Evolutionary conservation across 2,329 filamentous ascomycete species (phyloP).

Genomic region (Xylaria hypoxylon): DNA sequence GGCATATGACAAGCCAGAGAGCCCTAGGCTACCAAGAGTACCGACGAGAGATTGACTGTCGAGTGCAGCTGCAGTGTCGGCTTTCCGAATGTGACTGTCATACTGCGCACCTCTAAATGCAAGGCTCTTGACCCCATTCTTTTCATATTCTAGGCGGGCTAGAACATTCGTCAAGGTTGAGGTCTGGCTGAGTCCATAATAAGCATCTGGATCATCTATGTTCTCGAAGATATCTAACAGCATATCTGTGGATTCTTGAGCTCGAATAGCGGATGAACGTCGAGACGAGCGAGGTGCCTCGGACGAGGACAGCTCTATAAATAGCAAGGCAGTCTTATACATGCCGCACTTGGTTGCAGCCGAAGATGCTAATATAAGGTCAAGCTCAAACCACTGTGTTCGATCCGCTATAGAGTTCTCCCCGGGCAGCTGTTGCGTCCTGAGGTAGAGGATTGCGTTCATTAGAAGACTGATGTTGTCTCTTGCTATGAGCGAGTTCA

Average conservation of each 20-base stretch:
- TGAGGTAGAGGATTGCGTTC: slow-evolving; percentile 86
- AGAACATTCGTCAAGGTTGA: slow-evolving; percentile 82
- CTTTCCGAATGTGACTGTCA: slow-evolving; percentile 80
- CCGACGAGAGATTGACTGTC: slow-evolving; percentile 79
- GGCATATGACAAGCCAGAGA: slow-evolving; percentile 86
- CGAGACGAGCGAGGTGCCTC: slow-evolving; percentile 65
- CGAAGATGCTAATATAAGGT: slow-evolving; percentile 75
- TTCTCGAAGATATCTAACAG: slow-evolving; percentile 88
- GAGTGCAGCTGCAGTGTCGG: slow-evolving; percentile 63
- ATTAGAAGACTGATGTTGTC: slow-evolving; percentile 79
- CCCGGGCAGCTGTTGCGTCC: slow-evolving; percentile 78
- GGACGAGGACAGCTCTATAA: slow-evolving; percentile 77
- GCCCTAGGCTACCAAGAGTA: slow-evolving; percentile 81
- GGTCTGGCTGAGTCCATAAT: slow-evolving; percentile 88
- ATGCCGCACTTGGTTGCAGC: slow-evolving; percentile 84
- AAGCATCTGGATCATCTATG: slow-evolving; percentile 95
- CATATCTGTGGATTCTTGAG: slow-evolving; percentile 71
- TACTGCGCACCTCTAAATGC: slow-evolving; percentile 92
- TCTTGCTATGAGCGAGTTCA: slow-evolving; percentile 58
- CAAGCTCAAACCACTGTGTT: slow-evolving; percentile 85
- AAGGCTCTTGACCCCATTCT: slow-evolving; percentile 85
- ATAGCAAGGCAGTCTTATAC: slow-evolving; percentile 86
- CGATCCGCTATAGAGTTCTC: slow-evolving; percentile 85
- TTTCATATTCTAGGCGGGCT: slow-evolving; percentile 87
- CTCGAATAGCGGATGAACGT: slow-evolving; percentile 70